Evolutionary conservation across 331 rosid genomes (phyloP).

Genomic region (Phaseolus coccineus): DNA sequence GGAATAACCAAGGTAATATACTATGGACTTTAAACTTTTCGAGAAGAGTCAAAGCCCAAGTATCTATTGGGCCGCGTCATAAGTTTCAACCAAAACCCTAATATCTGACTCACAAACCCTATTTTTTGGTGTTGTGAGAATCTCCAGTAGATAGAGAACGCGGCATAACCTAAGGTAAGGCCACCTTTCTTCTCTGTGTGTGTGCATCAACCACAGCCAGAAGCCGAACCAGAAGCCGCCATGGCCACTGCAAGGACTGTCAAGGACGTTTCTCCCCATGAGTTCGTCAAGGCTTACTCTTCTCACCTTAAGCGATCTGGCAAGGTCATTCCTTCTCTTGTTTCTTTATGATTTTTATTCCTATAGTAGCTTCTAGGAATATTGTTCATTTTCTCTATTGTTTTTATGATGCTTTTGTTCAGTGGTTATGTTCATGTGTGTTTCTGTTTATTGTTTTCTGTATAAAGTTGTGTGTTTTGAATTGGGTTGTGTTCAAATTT

Average conservation of each 20-base stretch:
- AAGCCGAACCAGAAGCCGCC: background rate
- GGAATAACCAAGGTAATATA: too few species aligned
- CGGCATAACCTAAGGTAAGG: background rate
- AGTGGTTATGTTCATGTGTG: background rate
- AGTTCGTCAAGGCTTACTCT: conserved; percentile 54
- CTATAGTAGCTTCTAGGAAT: background rate
- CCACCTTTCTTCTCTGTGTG: background rate
- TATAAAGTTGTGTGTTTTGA: background rate
- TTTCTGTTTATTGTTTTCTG: background rate
- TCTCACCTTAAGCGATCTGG: conserved; percentile 54
- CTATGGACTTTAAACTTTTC: background rate
- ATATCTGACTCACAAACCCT: background rate
- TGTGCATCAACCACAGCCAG: background rate
- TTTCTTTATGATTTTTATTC: background rate
- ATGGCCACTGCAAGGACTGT: conserved; percentile 54
- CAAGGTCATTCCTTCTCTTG: conserved; percentile 36
- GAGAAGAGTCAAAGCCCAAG: background rate
- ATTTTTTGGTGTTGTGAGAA: background rate
- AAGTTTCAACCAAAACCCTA: background rate
- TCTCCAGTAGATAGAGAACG: background rate
- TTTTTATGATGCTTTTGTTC: background rate
- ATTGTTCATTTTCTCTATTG: background rate
- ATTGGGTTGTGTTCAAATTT: background rate
- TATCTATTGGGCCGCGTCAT: background rate
- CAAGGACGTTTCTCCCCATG: conserved; percentile 55